A percentile compares a stretch with the other conserved stretches of the same genome.
Evolutionary conservation across 768 basidiomycete species (phyloP).

Genomic region (Leccinum pellstonianum): DNA sequence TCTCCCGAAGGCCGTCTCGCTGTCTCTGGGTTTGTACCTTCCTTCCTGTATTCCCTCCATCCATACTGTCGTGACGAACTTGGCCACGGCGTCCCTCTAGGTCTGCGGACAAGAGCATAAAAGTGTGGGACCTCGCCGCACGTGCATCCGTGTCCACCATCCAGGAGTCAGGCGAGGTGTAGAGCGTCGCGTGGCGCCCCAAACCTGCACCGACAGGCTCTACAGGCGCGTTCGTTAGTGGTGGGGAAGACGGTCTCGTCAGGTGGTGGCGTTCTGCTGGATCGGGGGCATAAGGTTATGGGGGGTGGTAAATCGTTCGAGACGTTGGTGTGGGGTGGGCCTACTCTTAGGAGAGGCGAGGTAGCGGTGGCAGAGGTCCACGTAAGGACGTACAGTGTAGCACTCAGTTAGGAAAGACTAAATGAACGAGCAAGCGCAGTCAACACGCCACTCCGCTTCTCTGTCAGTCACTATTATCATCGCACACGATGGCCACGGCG

Average conservation of each 20-base stretch:
- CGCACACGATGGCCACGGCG: too few species aligned
- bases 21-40: constrained; percentile 66
- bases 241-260: constrained; percentile 72
- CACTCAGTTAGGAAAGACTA: too few species aligned
- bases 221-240: constrained; percentile 65
- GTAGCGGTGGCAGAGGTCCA: too few species aligned
- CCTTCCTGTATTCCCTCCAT: neutral
- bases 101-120: constrained; percentile 82
- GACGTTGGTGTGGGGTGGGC: too few species aligned
- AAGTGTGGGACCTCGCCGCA: constrained; percentile 82
- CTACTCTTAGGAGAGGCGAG: too few species aligned
- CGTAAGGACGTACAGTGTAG: too few species aligned
- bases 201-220: constrained; percentile 52
- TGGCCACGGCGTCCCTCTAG: constrained; percentile 35
- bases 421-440: too few species aligned
- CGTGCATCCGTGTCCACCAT: constrained; percentile 74
- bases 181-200: constrained; percentile 81
- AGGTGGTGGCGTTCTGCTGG: constrained; percentile 81
- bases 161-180: constrained; percentile 78
- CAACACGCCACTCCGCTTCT: too few species aligned
- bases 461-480: too few species aligned
- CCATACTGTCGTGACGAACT: neutral
- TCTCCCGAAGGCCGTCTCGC: constrained; percentile 79
- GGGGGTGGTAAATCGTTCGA: too few species aligned
- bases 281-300: constrained; percentile 24